phyloP scores from a whole-genome alignment of 805 yeast genomes.

The Cyberlindnera sargentensis region DNA sequence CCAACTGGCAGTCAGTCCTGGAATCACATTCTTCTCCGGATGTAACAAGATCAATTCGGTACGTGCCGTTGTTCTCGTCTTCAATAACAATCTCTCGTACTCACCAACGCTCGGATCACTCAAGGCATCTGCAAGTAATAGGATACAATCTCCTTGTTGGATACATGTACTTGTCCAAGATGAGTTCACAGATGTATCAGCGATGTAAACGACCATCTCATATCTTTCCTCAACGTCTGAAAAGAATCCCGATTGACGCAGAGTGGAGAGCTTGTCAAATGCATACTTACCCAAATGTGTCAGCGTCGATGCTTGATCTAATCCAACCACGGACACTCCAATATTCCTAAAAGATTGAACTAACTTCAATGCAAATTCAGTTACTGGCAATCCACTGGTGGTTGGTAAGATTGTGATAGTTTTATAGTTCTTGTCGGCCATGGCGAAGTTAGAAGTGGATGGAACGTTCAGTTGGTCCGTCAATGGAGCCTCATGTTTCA shows the following conservation, averaged over 20 bases:
- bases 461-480: constrained; percentile 23
- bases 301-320: constrained; percentile 79
- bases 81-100: constrained; percentile 68
- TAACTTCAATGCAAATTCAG: constrained; percentile 72
- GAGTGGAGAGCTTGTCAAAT: constrained; percentile 77
- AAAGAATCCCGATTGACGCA: constrained; percentile 83
- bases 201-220: constrained; percentile 83
- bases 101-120: constrained; percentile 74
- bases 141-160: constrained; percentile 91
- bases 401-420: constrained; percentile 84
- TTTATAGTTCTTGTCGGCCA: constrained; percentile 47
- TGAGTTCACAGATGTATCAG: constrained; percentile 77
- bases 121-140: constrained; percentile 79
- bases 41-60: constrained; percentile 83
- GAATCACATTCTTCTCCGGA: constrained; percentile 71
- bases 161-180: constrained; percentile 91
- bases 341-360: constrained; percentile 65
- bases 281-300: constrained; percentile 86
- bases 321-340: constrained; percentile 64
- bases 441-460: constrained; percentile 19
- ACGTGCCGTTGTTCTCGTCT: constrained; percentile 75
- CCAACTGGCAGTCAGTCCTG: constrained; percentile 85
- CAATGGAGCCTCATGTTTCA: constrained; percentile 16
- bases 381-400: constrained; percentile 74
- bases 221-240: constrained; percentile 86